Percentiles rank a stretch among this genome's conserved stretches.
Conservation (phyloP, 208 protist species). For the Crithidia fasciculata region DNA sequence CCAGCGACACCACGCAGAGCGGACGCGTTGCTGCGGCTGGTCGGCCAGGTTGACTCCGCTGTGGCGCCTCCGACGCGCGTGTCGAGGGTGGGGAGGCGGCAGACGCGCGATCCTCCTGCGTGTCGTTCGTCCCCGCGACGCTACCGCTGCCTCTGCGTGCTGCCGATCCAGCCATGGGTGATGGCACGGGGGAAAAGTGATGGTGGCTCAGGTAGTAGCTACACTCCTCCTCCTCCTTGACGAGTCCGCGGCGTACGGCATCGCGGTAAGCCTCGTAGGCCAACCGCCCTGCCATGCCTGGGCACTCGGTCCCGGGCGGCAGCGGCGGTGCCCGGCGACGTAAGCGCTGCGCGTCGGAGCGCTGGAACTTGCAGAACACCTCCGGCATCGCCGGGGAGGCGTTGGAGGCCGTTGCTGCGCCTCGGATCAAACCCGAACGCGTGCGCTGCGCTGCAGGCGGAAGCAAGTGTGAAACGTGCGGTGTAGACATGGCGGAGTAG, state of each 20-base stretch:
- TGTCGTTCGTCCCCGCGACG: neutral
- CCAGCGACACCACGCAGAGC: constrained; percentile 27
- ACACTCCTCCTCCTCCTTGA: constrained; percentile 30
- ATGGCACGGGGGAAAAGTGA: neutral
- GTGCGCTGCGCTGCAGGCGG: constrained; percentile 8
- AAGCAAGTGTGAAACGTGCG: constrained; percentile 1
- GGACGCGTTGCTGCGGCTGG: neutral
- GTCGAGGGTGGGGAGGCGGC: neutral
- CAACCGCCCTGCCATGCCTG: constrained; percentile 20
- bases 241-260: constrained; percentile 15
- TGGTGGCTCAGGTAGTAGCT: constrained; percentile 32
- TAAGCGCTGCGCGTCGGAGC: constrained; percentile 21
- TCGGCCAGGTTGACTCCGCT: neutral
- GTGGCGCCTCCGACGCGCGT: neutral
- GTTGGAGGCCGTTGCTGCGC: neutral
- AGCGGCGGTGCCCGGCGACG: constrained; percentile 7
- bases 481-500: constrained; percentile 17
- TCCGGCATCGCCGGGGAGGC: constrained; percentile 2
- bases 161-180: neutral
- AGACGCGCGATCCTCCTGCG: neutral
- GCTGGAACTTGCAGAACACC: constrained; percentile 34
- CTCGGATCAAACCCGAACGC: neutral
- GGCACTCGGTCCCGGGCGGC: constrained; percentile 23
- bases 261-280: constrained; percentile 34
- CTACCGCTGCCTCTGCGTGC: too few species aligned